Evolutionary conservation across 2,329 filamentous ascomycete genomes (phyloP).

Genomic region (Emmonsiellopsis sp.): DNA sequence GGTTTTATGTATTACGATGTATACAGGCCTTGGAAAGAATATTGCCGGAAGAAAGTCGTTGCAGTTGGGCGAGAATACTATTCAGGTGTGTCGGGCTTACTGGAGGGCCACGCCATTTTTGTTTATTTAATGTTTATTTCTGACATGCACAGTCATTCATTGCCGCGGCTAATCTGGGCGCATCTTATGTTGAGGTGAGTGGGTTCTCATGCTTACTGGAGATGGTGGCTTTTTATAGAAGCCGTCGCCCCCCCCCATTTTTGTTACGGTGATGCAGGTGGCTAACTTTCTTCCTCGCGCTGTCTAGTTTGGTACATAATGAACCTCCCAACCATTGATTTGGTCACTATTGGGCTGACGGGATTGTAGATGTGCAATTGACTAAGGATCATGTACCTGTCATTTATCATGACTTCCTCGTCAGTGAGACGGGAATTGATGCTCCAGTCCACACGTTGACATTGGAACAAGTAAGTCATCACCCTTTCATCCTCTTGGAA

Average conservation of each 20-base stretch:
- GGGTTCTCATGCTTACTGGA: neutral
- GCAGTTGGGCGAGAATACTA: slow-evolving; percentile 91
- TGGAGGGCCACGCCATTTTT: neutral
- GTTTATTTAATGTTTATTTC: slow-evolving; percentile 1
- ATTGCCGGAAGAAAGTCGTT: slow-evolving; percentile 71
- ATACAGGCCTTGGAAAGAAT: slow-evolving; percentile 76
- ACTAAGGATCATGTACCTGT: slow-evolving; percentile 99
- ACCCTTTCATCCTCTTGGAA: neutral
- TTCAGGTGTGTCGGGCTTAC: slow-evolving; percentile 40
- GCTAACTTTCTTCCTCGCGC: neutral
- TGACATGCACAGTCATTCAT: slow-evolving; percentile 65
- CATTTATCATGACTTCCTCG: slow-evolving; percentile 96
- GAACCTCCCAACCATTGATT: neutral
- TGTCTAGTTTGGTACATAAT: slow-evolving; percentile 12
- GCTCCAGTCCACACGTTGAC: slow-evolving; percentile 93
- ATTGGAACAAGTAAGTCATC: slow-evolving; percentile 58
- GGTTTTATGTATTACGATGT: slow-evolving; percentile 38
- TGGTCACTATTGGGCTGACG: slow-evolving; percentile 32
- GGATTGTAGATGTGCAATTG: slow-evolving; percentile 75
- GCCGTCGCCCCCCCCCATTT: neutral
- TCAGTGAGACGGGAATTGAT: slow-evolving; percentile 95
- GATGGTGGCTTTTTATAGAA: neutral
- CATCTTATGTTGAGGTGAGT: slow-evolving; percentile 55
- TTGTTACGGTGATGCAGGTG: neutral
- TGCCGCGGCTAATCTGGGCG: slow-evolving; percentile 85